These are phyloP conservation scores for Trametes coccinea DNA, from an alignment of 768 basidiomycete genomes.

Conservation along the genomic window DNA sequence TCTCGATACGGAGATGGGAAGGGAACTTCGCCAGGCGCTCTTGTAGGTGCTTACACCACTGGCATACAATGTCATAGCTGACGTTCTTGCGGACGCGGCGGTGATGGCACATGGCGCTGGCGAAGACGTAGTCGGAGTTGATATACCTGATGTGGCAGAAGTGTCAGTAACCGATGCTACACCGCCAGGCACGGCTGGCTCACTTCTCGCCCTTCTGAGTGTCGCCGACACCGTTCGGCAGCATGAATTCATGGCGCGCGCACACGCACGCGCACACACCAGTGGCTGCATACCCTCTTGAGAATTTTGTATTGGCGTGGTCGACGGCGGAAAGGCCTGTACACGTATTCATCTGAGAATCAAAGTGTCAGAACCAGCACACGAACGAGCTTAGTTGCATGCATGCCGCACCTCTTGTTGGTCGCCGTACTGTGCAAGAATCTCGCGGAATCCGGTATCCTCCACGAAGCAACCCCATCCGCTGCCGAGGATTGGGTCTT, in stretches of 20 bases:
- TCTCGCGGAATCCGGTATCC: constrained; percentile 19
- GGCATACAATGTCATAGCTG: constrained; percentile 24
- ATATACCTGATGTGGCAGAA: no score
- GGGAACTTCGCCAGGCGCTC: constrained; percentile 20
- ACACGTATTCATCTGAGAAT: constrained; percentile 1
- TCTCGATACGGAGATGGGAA: neutral
- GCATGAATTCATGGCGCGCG: constrained; percentile 26
- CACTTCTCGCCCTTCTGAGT: constrained; percentile 30
- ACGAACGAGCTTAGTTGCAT: no score
- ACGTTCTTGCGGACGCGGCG: neutral
- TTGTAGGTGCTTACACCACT: constrained; percentile 30
- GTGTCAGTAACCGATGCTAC: no score
- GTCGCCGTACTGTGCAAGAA: constrained; percentile 12
- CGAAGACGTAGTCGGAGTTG: neutral
- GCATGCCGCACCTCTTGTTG: constrained; percentile 31
- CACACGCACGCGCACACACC: constrained; percentile 23
- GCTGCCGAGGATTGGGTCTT: constrained; percentile 10
- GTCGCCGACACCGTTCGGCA: constrained; percentile 26
- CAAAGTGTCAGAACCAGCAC: no score
- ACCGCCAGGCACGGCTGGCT: no score
- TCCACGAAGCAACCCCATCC: constrained; percentile 34
- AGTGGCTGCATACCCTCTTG: constrained; percentile 13
- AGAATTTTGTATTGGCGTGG: constrained; percentile 1
- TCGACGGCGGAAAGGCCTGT: constrained; percentile 2
- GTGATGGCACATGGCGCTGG: neutral